A percentile compares a stretch with the other conserved stretches of the same genome.
phyloP scores from a whole-genome alignment of 2,329 filamentous ascomycete species.

The Reticulascus tulasneorum region DNA sequence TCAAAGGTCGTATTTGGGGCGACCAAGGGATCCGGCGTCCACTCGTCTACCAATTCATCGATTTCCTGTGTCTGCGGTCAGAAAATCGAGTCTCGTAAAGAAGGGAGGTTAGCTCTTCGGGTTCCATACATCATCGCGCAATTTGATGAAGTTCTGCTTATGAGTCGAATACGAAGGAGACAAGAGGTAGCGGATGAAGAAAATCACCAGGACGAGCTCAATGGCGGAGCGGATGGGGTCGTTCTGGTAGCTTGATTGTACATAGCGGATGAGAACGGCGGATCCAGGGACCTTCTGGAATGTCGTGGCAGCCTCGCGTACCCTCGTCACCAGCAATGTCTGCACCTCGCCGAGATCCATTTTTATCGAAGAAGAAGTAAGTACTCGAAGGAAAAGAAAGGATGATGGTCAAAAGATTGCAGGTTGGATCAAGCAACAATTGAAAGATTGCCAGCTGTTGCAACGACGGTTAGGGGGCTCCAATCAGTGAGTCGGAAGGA shows the following conservation, averaged over 20 bases:
- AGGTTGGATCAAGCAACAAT: too few relatives aligned
- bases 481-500: too few relatives aligned
- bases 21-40: slow-evolving; percentile 91
- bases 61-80: slow-evolving; percentile 60
- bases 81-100: slow-evolving; percentile 20
- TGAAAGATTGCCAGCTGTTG: too few relatives aligned
- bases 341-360: slow-evolving; percentile 66
- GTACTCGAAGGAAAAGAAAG: too few relatives aligned
- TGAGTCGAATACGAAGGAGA: slow-evolving; percentile 89
- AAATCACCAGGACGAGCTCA: slow-evolving; percentile 89
- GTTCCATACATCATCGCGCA: slow-evolving; percentile 68
- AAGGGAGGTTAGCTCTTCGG: neutral
- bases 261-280: slow-evolving; percentile 89
- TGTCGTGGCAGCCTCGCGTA: slow-evolving; percentile 52
- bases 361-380: neutral
- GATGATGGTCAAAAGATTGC: too few relatives aligned
- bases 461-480: too few relatives aligned
- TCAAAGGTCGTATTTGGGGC: slow-evolving; percentile 69
- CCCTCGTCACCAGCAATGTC: slow-evolving; percentile 46
- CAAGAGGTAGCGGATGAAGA: slow-evolving; percentile 90
- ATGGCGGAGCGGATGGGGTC: slow-evolving; percentile 92
- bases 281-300: slow-evolving; percentile 94
- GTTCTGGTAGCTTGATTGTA: slow-evolving; percentile 95
- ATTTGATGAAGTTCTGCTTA: slow-evolving; percentile 82
- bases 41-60: slow-evolving; percentile 93